These are phyloP conservation scores for Plasmodium cynomolgi DNA, from an alignment of 169 alveolate species.

Conservation along the genomic window DNA sequence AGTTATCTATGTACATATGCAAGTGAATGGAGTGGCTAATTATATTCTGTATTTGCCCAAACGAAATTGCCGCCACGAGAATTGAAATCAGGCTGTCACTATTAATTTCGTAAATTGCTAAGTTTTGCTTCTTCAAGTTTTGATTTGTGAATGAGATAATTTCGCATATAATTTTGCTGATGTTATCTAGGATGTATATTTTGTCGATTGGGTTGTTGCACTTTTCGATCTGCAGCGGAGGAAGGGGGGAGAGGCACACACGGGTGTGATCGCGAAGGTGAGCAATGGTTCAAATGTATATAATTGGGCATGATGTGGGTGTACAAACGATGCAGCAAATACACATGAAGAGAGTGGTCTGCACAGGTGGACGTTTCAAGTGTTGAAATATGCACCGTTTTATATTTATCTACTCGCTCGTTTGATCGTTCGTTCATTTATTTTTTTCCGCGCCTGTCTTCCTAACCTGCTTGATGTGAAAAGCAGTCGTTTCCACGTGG, in stretches of 20 bases:
- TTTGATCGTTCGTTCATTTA: not conserved
- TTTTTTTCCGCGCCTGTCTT: not conserved
- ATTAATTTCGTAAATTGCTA: constrained; percentile 41
- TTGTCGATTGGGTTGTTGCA: constrained; percentile 59
- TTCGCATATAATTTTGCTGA: constrained; percentile 72
- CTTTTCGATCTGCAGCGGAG: constrained; percentile 56
- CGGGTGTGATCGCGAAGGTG: not conserved
- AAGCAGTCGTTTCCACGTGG: constrained; percentile 37
- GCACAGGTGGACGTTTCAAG: not conserved
- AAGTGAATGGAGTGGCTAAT: constrained; percentile 71
- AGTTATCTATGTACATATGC: constrained; percentile 75
- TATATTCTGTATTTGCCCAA: constrained; percentile 50
- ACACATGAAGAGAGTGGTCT: not conserved
- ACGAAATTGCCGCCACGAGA: constrained; percentile 58
- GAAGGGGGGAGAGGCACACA: not conserved
- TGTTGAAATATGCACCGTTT: not conserved
- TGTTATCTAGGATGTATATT: constrained; percentile 50
- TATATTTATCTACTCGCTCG: not conserved
- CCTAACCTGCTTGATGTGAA: constrained; percentile 59
- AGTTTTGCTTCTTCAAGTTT: constrained; percentile 27
- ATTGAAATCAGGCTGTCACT: constrained; percentile 68
- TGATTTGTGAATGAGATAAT: constrained; percentile 30
- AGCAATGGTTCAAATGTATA: not conserved
- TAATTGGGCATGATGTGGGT: not conserved
- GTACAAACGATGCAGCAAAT: not conserved